These are phyloP conservation scores for Fusarium nisikadoi DNA, from an alignment of 2,329 filamentous ascomycete genomes.

Conservation along the genomic window DNA sequence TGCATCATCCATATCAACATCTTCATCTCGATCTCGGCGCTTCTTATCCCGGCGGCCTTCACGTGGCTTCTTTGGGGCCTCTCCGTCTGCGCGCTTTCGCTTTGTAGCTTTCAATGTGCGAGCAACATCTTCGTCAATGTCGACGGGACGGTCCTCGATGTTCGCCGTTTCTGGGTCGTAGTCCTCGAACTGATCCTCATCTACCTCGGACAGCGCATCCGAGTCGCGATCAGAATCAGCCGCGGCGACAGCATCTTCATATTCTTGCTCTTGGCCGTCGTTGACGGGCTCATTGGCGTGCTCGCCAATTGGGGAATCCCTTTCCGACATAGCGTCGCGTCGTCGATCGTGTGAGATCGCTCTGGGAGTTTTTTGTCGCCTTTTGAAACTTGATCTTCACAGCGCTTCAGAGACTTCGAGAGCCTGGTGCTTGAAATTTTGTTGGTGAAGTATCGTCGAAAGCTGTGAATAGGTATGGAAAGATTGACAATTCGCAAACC, in stretches of 20 bases:
- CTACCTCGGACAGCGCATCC: conserved; percentile 73
- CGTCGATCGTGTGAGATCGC: conserved; percentile 17
- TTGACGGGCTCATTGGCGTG: conserved; percentile 51
- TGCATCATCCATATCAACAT: conserved; percentile 60
- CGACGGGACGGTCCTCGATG: conserved; percentile 71
- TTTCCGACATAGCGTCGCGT: conserved; percentile 57
- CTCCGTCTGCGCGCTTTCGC: conserved; percentile 72
- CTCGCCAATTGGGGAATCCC: conserved; percentile 54
- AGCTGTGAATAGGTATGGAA: conserved; percentile 3
- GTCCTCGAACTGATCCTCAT: conserved; percentile 76
- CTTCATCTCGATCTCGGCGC: conserved; percentile 60
- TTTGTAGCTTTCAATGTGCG: conserved; percentile 73
- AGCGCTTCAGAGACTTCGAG: background rate
- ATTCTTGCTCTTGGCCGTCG: conserved; percentile 56
- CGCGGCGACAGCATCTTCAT: conserved; percentile 44
- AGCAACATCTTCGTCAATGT: conserved; percentile 74
- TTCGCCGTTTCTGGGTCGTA: conserved; percentile 73
- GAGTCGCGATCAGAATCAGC: conserved; percentile 65
- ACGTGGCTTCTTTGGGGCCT: conserved; percentile 76
- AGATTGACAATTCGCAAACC: conserved; percentile 28
- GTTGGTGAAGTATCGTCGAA: background rate
- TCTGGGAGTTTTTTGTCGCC: background rate
- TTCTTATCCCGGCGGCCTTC: conserved; percentile 78
- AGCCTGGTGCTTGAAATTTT: background rate
- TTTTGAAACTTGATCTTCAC: background rate